These are phyloP conservation scores for Larix kaempferi DNA, from an alignment of 75 land plant genomes.

Conservation along the genomic window DNA sequence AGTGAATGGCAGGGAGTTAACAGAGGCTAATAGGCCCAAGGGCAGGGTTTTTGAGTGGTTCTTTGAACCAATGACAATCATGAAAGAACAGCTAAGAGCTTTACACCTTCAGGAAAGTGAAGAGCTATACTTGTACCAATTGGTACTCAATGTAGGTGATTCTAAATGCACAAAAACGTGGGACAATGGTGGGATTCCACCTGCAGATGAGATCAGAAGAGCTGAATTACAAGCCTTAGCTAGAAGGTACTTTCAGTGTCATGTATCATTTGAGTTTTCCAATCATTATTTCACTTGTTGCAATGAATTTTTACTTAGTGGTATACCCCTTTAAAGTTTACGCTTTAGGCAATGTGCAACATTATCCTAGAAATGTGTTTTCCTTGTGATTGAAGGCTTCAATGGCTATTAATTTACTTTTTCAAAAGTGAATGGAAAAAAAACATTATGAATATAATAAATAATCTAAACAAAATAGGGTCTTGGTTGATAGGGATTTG, in stretches of 20 bases:
- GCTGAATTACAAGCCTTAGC: constrained; percentile 83
- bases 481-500: no score
- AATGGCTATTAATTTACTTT: background rate
- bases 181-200: constrained; percentile 62
- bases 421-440: background rate
- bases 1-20: constrained; percentile 76
- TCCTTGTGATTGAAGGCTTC: background rate
- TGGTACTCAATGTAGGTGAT: constrained; percentile 43
- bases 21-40: constrained; percentile 60
- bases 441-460: background rate
- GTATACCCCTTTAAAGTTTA: no score
- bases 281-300: background rate
- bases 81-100: constrained; percentile 81
- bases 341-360: background rate
- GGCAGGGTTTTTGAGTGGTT: constrained; percentile 79
- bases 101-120: constrained; percentile 59
- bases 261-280: background rate
- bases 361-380: background rate
- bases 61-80: constrained; percentile 62
- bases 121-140: constrained; percentile 55
- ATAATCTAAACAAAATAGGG: background rate
- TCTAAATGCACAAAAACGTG: constrained; percentile 60
- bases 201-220: constrained; percentile 62
- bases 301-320: background rate
- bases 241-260: constrained; percentile 44